Base-by-base conservation (phyloP, 192 early-diverging fungal species). In the Obelidium mucronatum region DNA sequence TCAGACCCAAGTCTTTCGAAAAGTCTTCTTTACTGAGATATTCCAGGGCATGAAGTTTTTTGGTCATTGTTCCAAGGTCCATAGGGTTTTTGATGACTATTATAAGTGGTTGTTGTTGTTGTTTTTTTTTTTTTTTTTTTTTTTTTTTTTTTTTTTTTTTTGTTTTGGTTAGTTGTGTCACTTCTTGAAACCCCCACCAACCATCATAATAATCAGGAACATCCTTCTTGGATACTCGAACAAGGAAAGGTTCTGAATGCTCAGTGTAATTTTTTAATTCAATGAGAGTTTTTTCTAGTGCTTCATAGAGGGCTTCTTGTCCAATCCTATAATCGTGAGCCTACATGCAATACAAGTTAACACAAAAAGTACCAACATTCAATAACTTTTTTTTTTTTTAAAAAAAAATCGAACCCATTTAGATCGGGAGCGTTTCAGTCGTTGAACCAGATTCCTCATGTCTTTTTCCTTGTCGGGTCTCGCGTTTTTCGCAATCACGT, bases 1-100 rank as follows among this genome's bases (percentile, higher is more conserved):
- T 97, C 58, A 98, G 81, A 75, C 92, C 87, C 36, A 98, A 78
- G 71, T 99, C 96, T n/a, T 89, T 81, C 2, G 85, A 79, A 85
- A 99, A 98, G 70, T 95, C 93, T 5, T 87, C 78, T 81, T 98
- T 98, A 86, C 88, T 91, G 66, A 91, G 86, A 82, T 99, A 99
- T 59, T 89, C 82, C 56, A 91, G 88, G 8, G 58, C 74, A 78
- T 93, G 91, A 66, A 99, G 83, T 71, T 98, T 97, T 78, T 93
- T 94, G 53, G 93, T 82, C 78, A 99, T 94, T 31, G 93, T 92
- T 19, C 89, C 90, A 37, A 99, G 84, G 85, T 99, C 97, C 97
- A 99, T 99, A 3, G 97, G 97, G 5, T 92, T 79, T 79, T 90
- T 91, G 74, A 99, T 96, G 58, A 99, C 94, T 90, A 78, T 26